Conservation (phyloP, 441 rosid genomes). For the Croton laevigatus region DNA sequence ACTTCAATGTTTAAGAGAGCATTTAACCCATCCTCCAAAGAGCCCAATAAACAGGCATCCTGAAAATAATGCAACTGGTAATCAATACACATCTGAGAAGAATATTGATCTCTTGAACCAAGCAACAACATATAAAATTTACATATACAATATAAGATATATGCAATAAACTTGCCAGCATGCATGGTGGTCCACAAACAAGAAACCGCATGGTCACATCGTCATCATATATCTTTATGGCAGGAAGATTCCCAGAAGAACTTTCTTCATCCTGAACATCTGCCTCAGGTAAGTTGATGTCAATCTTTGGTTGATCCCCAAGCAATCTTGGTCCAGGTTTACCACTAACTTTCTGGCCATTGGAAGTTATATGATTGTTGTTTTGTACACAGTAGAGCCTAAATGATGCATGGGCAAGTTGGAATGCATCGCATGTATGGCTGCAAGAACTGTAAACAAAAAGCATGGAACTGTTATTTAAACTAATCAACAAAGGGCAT, state of each 20-base stretch:
- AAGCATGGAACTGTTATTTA: neutral
- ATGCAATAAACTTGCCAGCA: constrained; percentile 47
- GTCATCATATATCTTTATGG: constrained; percentile 89
- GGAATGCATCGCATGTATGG: constrained; percentile 90
- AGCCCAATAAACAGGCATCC: constrained; percentile 67
- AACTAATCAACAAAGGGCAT: neutral
- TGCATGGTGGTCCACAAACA: constrained; percentile 72
- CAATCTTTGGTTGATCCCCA: constrained; percentile 87
- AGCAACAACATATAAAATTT: constrained; percentile 8
- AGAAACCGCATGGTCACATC: constrained; percentile 85
- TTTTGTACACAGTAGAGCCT: constrained; percentile 62
- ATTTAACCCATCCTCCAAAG: constrained; percentile 90
- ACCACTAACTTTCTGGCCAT: constrained; percentile 41
- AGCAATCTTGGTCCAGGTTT: constrained; percentile 66
- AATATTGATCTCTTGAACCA: constrained; percentile 18
- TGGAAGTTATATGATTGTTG: constrained; percentile 33
- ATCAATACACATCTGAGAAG: constrained; percentile 12
- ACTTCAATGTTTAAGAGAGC: constrained; percentile 94
- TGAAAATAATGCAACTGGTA: constrained; percentile 33
- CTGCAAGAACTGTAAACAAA: constrained; percentile 76
- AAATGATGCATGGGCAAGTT: constrained; percentile 84
- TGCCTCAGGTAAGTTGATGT: constrained; percentile 55
- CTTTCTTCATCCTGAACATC: constrained; percentile 73
- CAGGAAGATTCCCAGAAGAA: constrained; percentile 68
- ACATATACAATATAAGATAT: constrained; percentile 6